Conservation (phyloP, 1,284 basidiomycete species). For the Schizophyllum amplum region DNA sequence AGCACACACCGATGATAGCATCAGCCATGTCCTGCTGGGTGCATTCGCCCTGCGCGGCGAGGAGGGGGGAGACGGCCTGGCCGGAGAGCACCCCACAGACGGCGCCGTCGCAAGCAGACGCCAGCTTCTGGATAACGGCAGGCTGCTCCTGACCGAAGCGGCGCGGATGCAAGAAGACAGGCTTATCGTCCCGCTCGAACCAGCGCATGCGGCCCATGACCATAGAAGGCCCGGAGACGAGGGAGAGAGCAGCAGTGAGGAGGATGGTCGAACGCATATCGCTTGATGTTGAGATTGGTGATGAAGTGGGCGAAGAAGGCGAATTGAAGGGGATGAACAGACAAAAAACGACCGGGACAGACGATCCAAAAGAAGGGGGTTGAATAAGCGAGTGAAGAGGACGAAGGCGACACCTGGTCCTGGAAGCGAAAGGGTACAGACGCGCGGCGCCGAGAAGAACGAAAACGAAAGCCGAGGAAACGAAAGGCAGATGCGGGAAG, state of each 20-base stretch:
- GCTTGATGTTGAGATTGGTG: not conserved
- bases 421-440: not conserved
- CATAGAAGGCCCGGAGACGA: not conserved
- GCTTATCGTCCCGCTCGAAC: not conserved
- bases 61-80: conserved; percentile 42
- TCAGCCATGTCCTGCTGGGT: conserved; percentile 56
- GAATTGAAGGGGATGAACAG: too few species aligned
- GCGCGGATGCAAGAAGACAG: conserved; percentile 9
- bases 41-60: conserved; percentile 47
- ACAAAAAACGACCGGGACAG: not conserved
- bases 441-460: not conserved
- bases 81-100: conserved; percentile 46
- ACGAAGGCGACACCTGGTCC: not conserved
- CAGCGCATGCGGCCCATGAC: not conserved
- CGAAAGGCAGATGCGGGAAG: not conserved
- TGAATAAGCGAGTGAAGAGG: not conserved
- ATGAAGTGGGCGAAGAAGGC: not conserved
- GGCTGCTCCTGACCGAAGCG: conserved; percentile 28
- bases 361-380: not conserved
- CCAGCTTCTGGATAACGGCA: conserved; percentile 36
- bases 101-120: conserved; percentile 37
- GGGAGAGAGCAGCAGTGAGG: not conserved
- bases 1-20: conserved; percentile 42
- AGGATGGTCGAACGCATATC: not conserved
- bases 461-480: not conserved